Evolutionary conservation across 2,329 filamentous ascomycete genomes (phyloP), one percentile per base, ranked within the genome.

Genomic region (Colletotrichum ledebouriae): DNA sequence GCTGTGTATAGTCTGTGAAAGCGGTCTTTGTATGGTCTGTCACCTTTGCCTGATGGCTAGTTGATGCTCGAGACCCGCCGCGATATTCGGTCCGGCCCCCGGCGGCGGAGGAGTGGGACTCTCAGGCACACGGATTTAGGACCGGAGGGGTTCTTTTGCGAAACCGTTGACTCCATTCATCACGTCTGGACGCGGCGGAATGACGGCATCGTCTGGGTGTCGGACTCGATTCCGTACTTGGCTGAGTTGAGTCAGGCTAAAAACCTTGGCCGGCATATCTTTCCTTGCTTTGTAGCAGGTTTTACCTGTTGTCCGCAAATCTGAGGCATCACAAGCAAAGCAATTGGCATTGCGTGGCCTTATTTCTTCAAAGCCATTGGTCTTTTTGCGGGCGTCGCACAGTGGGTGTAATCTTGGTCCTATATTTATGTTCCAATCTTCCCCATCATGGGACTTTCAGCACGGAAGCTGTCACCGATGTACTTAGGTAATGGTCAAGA

Each of bases 61-160:
- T 65, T 57, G 57, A 52, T 34, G 29, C 15, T 11, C 5, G 22
- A 47, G 41, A 37, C 39, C 58, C n/a, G 59, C 34, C 10, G 44
- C 15, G 25, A 57, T 33, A 44, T 57, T n/a, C n/a, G 46, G 34
- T 50, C 42, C 49, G 58, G 49, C 50, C 58, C 42, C 9, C 58
- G 58, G 42, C 58, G 58, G 50, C 59, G 59, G 59, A 56, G 9
- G 37, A 46, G 59, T 37, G 63, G 63, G 42, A 52, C 63, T 52
- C 15, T 46, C 4, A 17, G 49, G 49, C 29, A 59, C 46, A 17
- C 55, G 55, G 42, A 41, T 29, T 52, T 46, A 61, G 41, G 46
- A 55, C 52, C 50, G 52, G 22, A 11, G 34, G 22, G 11, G 52
- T 13, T 17, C 52, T 25, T 22, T 6, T 11, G 37, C 15, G 15